phyloP scores from a whole-genome alignment of 2,329 filamentous ascomycete species.

The Graphilbum sp. region DNA sequence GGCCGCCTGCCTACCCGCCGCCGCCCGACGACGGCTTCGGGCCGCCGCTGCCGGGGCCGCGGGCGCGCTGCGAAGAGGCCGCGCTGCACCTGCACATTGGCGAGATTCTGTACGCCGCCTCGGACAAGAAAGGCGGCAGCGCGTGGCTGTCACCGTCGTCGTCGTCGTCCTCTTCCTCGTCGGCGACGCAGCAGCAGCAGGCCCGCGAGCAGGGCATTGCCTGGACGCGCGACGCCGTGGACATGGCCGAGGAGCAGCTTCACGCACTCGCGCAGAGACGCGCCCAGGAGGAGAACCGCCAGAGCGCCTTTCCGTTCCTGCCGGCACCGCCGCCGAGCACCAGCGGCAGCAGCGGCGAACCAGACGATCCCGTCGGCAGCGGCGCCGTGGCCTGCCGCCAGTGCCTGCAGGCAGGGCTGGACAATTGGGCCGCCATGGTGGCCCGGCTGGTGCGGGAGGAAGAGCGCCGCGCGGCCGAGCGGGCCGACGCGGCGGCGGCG shows the following conservation, averaged over 20 bases:
- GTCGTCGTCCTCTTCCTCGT: slow-evolving; percentile 65
- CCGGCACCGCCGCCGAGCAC: not conserved
- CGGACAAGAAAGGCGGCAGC: slow-evolving; percentile 35
- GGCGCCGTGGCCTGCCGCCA: slow-evolving; percentile 42
- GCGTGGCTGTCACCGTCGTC: slow-evolving; percentile 68
- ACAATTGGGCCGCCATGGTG: slow-evolving; percentile 77
- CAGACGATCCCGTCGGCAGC: not conserved
- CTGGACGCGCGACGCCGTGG: slow-evolving; percentile 82
- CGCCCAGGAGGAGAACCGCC: slow-evolving; percentile 5
- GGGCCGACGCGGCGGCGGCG: slow-evolving; percentile 3
- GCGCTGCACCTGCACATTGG: slow-evolving; percentile 80
- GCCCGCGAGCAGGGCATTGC: slow-evolving; percentile 54
- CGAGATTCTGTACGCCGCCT: slow-evolving; percentile 64
- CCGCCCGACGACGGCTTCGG: slow-evolving; percentile 54
- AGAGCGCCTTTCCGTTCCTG: slow-evolving; percentile 11
- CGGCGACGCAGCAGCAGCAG: slow-evolving; percentile 22
- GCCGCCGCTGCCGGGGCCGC: slow-evolving; percentile 45
- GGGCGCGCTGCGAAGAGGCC: slow-evolving; percentile 67
- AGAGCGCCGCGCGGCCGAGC: slow-evolving; percentile 15
- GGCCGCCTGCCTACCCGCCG: slow-evolving; percentile 39
- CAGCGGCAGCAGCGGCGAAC: not conserved
- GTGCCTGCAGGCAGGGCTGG: slow-evolving; percentile 59
- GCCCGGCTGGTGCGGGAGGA: slow-evolving; percentile 40
- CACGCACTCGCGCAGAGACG: slow-evolving; percentile 20
- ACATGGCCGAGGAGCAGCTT: slow-evolving; percentile 56